Base-by-base conservation (phyloP, 2,329 filamentous ascomycete genomes). In the Ophiostoma sp. region DNA sequence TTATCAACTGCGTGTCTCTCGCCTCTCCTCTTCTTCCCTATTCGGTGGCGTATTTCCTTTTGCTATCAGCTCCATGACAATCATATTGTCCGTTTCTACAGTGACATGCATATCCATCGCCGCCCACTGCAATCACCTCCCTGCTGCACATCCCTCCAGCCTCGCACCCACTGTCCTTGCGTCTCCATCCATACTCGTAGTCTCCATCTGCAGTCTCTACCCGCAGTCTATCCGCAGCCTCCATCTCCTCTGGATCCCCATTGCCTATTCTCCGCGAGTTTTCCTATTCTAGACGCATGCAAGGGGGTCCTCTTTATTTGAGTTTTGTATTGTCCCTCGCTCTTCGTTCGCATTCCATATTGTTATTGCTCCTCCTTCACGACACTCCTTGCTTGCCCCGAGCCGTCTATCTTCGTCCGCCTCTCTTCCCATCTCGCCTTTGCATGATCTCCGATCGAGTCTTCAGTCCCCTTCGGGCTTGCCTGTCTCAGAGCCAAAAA, bases 51-150 rank as follows among this genome's bases (percentile, higher is more conserved):
- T 27, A 27, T 2, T 27, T 27, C 27, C 27, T 27, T 27, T 27
- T 27, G 27, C 27, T 27, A 27, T 27, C 27, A 27, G 27, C 27
- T 27, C 27, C 6, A 8, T 45, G 49, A 55, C 49, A 55, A 55
- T 55, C 49, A 9, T 11, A 55, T 27, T 55, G 49, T 55, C 49
- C 27, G 49, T 55, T 55, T 55, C 49, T 55, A 55, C 49, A 55
- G 49, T 55, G 49, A 55, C 49, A 55, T 55, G 7, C 49, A 55
- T 18, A 27, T 40, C 41, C 38, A 27, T 47, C 36, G 42, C n/a
- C 42, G 8, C 18, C 49, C 49, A 55, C 27, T 11, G 49, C 12
- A 55, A 55, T 18, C 49, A 14, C 49, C 49, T 55, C 49, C 49
- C 49, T 55, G 49, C 18, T 9, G 49, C 49, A 55, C 3, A 55